Percentiles rank a stretch among this genome's conserved stretches.
Conservation (phyloP, 805 yeast species). For the Suhomyces sp. region DNA sequence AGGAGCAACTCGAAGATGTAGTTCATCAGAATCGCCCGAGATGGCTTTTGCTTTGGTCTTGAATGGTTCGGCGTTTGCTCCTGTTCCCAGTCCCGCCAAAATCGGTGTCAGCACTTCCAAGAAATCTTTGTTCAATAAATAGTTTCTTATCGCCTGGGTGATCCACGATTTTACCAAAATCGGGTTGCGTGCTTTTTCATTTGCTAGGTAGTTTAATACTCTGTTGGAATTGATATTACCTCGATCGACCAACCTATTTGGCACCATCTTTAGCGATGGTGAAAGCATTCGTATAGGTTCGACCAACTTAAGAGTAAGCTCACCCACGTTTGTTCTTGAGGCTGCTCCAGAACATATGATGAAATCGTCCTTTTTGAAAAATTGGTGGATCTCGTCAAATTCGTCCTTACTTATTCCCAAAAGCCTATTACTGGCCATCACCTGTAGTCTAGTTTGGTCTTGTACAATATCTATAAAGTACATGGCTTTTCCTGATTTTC, state of each 20-base stretch:
- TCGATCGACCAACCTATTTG: constrained; percentile 56
- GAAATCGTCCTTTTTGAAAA: constrained; percentile 69
- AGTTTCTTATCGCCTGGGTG: constrained; percentile 53
- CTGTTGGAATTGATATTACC: constrained; percentile 62
- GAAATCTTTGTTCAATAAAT: constrained; percentile 53
- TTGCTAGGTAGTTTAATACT: constrained; percentile 70
- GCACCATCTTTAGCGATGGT: constrained; percentile 66
- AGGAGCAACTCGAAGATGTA: constrained; percentile 86
- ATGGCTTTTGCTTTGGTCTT: constrained; percentile 46
- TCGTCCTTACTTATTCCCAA: constrained; percentile 40
- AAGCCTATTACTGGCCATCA: constrained; percentile 55
- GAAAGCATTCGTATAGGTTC: constrained; percentile 52
- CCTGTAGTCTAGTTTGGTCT: constrained; percentile 56
- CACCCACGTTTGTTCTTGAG: constrained; percentile 73
- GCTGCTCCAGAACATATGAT: constrained; percentile 67
- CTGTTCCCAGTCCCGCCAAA: constrained; percentile 68
- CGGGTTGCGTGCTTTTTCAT: constrained; percentile 46
- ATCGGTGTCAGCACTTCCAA: constrained; percentile 90
- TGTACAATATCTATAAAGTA: constrained; percentile 66
- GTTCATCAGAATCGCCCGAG: constrained; percentile 20
- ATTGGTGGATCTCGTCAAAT: constrained; percentile 38
- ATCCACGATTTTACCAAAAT: constrained; percentile 54
- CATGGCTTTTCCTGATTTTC: constrained; percentile 68
- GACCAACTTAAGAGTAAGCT: constrained; percentile 63
- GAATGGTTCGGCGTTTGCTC: constrained; percentile 93